These are phyloP conservation scores for Delonix regia DNA, from an alignment of 306 rosid species.

Conservation along the genomic window DNA sequence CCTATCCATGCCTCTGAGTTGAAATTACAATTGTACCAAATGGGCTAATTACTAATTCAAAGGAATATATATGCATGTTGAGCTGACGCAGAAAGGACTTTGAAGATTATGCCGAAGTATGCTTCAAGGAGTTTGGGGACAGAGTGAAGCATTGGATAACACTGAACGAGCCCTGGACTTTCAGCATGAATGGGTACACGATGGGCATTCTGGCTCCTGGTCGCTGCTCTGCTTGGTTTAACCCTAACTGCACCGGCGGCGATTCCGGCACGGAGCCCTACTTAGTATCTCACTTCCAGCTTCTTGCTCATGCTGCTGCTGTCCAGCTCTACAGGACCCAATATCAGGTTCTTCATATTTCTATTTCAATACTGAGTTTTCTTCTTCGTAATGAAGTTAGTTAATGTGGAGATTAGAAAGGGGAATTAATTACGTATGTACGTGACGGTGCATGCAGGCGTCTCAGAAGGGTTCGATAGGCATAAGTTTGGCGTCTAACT, in stretches of 20 bases:
- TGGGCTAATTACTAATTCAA: too few relatives aligned
- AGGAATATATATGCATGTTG: too few relatives aligned
- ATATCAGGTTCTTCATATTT: too few relatives aligned
- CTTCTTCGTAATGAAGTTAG: too few relatives aligned
- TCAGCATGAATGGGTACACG: slow-evolving; percentile 39
- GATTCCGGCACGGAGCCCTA: slow-evolving; percentile 66
- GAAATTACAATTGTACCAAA: too few relatives aligned
- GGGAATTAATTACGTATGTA: too few relatives aligned
- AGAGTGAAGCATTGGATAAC: slow-evolving; percentile 72
- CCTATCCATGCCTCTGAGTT: too few relatives aligned
- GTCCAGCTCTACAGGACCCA: slow-evolving; percentile 49
- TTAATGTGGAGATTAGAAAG: too few relatives aligned
- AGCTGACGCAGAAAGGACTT: slow-evolving; percentile 59
- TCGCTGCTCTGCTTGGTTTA: slow-evolving; percentile 52
- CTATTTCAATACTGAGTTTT: too few relatives aligned
- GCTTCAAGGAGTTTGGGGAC: slow-evolving; percentile 61
- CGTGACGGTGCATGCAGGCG: too few relatives aligned
- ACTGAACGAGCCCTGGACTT: slow-evolving; percentile 54
- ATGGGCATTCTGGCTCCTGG: slow-evolving; percentile 39
- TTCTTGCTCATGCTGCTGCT: slow-evolving; percentile 69
- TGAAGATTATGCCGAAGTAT: slow-evolving; percentile 53
- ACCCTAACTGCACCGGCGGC: slow-evolving; percentile 49
- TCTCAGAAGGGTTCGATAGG: slow-evolving; percentile 67
- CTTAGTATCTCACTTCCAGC: slow-evolving; percentile 53
- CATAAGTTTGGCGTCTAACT: slow-evolving; percentile 43